A percentile compares a stretch with the other conserved stretches of the same genome.
Conservation (phyloP, 495 filamentous ascomycete genomes). For the Penicillium soppii region DNA sequence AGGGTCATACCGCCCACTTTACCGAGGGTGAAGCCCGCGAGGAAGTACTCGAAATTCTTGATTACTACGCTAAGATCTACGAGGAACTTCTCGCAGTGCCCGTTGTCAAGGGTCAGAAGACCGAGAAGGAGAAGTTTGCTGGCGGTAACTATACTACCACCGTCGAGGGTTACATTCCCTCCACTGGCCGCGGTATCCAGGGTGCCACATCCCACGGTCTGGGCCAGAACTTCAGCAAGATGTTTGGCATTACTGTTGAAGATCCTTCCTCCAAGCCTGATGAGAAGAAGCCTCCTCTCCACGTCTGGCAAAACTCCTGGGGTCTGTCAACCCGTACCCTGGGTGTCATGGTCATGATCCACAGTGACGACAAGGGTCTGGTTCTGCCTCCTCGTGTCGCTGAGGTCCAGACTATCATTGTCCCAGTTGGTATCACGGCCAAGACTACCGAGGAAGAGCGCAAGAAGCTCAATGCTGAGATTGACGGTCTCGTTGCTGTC, state of each 20-base stretch:
- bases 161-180: constrained; percentile 84
- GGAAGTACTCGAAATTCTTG: constrained; percentile 91
- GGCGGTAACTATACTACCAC: constrained; percentile 95
- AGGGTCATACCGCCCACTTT: constrained; percentile 89
- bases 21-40: constrained; percentile 71
- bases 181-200: constrained; percentile 94
- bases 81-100: constrained; percentile 91
- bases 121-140: constrained; percentile 92
- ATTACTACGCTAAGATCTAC: constrained; percentile 86
- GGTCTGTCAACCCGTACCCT: constrained; percentile 93
- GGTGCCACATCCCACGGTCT: constrained; percentile 92
- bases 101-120: constrained; percentile 84
- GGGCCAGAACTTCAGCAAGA: constrained; percentile 96
- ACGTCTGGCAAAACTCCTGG: constrained; percentile 99
- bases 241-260: constrained; percentile 97
- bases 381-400: constrained; percentile 89
- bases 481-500: constrained; percentile 63
- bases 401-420: constrained; percentile 79
- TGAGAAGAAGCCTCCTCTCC: constrained; percentile 64
- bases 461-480: constrained; percentile 64
- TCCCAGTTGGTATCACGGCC: constrained; percentile 91
- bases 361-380: constrained; percentile 90
- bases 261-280: constrained; percentile 77
- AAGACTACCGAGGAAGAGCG: constrained; percentile 78
- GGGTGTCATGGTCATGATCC: constrained; percentile 97